Evolutionary conservation across 2,329 filamentous ascomycete genomes (phyloP).

Genomic region (Didymella glomerata): DNA sequence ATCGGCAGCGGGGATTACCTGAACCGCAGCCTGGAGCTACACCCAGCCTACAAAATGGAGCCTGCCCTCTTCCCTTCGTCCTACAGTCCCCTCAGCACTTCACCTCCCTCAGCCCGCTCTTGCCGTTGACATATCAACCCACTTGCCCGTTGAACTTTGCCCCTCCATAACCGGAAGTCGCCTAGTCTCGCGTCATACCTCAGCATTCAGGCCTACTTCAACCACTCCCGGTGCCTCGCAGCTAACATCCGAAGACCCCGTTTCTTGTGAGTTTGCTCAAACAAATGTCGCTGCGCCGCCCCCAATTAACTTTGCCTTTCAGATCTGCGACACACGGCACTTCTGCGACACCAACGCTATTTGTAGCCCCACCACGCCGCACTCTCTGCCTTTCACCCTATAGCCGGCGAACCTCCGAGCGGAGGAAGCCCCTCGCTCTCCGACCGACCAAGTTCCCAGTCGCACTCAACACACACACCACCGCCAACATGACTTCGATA

Average conservation of each 20-base stretch:
- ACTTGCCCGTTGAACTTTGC: constrained; percentile 8
- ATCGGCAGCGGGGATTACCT: constrained; percentile 21
- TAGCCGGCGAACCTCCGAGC: constrained; percentile 21
- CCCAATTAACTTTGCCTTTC: constrained; percentile 27
- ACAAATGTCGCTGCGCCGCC: constrained; percentile 26
- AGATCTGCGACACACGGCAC: constrained; percentile 20
- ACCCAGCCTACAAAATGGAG: constrained; percentile 27
- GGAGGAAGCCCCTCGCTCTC: constrained; percentile 22
- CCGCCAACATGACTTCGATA: constrained; percentile 37
- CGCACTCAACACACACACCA: constrained; percentile 3
- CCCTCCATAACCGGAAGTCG: constrained; percentile 24
- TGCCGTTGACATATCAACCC: not conserved
- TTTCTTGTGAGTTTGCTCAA: constrained; percentile 29
- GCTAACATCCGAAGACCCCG: constrained; percentile 25
- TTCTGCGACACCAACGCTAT: constrained; percentile 6
- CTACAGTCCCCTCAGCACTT: constrained; percentile 7
- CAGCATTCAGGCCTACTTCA: constrained; percentile 10
- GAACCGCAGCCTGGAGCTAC: constrained; percentile 16
- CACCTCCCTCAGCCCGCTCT: constrained; percentile 4
- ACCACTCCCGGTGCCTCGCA: constrained; percentile 30
- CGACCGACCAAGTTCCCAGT: constrained; percentile 7
- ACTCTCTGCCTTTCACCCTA: constrained; percentile 13
- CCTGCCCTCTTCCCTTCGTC: constrained; percentile 21
- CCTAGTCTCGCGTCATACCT: constrained; percentile 29
- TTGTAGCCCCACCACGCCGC: constrained; percentile 11